Percentiles rank a stretch among this genome's conserved stretches.
These are phyloP conservation scores for Cadophora luteo-olivacea DNA, from an alignment of 2,329 filamentous ascomycete species.

Conservation along the genomic window DNA sequence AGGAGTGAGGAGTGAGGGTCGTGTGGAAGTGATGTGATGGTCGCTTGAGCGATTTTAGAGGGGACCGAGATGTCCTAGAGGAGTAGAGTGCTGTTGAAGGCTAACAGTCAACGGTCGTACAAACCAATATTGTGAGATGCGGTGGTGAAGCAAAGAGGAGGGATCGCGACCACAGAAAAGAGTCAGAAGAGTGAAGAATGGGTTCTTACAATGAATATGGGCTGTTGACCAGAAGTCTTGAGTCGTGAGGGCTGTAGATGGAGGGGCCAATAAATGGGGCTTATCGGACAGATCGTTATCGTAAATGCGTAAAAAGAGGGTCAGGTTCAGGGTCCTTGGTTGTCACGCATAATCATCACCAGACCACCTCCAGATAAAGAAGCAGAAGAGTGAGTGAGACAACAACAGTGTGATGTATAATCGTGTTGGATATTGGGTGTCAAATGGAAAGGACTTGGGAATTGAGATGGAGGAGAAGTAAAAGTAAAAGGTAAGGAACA, in stretches of 20 bases:
- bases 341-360: slow-evolving; percentile 17
- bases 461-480: neutral
- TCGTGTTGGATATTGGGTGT: slow-evolving; percentile 51
- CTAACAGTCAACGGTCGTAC: slow-evolving; percentile 14
- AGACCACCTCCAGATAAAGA: slow-evolving; percentile 10
- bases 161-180: neutral
- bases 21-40: neutral
- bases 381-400: slow-evolving; percentile 4
- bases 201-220: slow-evolving; percentile 4
- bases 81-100: neutral
- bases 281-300: slow-evolving; percentile 16
- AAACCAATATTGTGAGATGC: neutral
- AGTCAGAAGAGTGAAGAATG: neutral
- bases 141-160: neutral
- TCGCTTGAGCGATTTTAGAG: slow-evolving; percentile 1
- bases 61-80: neutral
- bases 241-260: neutral
- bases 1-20: neutral
- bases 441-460: slow-evolving; percentile 57
- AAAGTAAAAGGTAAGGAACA: neutral
- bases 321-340: slow-evolving; percentile 3
- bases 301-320: neutral
- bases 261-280: slow-evolving; percentile 2
- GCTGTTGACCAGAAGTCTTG: neutral
- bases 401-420: slow-evolving; percentile 6